Evolutionary conservation across 768 basidiomycete species (phyloP).

Genomic region (Boletellus ananiceps): DNA sequence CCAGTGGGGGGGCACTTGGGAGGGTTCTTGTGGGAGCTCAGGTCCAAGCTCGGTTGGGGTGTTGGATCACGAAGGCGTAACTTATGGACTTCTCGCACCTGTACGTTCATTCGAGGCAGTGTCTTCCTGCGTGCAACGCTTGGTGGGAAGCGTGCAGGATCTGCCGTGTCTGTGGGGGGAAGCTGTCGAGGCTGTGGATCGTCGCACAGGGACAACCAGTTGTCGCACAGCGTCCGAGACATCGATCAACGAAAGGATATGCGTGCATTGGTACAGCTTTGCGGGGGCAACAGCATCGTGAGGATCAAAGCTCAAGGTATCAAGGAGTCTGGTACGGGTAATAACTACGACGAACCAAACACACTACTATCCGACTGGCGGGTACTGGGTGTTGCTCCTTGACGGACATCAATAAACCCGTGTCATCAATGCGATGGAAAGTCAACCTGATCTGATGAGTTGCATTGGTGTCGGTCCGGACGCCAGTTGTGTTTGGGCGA

Average conservation of each 20-base stretch:
- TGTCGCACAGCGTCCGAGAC: no score
- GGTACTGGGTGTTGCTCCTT: neutral
- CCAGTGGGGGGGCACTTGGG: no score
- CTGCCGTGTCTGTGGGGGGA: no score
- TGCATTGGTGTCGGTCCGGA: neutral
- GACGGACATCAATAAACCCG: neutral
- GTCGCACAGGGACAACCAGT: no score
- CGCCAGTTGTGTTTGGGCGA: neutral
- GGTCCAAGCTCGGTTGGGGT: no score
- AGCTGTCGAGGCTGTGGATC: no score
- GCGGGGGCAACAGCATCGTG: neutral
- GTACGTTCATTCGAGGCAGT: no score
- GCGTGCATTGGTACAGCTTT: conserved; percentile 1
- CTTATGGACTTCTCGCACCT: no score
- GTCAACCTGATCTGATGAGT: neutral
- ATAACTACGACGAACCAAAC: neutral
- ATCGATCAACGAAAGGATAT: neutral
- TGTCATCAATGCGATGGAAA: neutral
- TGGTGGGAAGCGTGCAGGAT: no score
- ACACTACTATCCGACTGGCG: neutral
- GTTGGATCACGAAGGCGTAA: no score
- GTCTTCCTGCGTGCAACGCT: no score
- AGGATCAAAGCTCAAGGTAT: neutral
- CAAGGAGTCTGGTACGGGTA: neutral
- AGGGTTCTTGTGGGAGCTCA: no score